Evolutionary conservation across 2,329 filamentous ascomycete species (phyloP).

Genomic region (Trichothecium roseum): DNA sequence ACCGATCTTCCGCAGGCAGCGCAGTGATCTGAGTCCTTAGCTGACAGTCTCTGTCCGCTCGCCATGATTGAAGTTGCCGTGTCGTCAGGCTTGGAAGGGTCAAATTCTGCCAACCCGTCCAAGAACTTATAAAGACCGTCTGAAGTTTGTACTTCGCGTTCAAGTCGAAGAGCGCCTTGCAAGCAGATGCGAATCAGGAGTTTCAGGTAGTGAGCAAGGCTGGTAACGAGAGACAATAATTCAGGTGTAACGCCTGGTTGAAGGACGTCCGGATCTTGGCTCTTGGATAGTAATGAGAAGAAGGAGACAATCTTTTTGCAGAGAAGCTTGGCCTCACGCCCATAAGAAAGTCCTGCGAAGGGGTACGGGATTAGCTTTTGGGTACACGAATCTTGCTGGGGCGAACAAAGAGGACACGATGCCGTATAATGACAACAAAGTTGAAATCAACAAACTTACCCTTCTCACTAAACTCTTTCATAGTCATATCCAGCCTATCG

Average conservation of each 20-base stretch:
- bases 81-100: constrained; percentile 63
- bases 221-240: constrained; percentile 92
- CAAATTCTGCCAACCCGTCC: constrained; percentile 74
- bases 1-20: constrained; percentile 73
- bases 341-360: constrained; percentile 67
- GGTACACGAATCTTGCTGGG: not conserved
- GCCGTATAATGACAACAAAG: not conserved
- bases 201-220: constrained; percentile 93
- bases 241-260: constrained; percentile 96
- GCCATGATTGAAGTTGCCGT: constrained; percentile 54
- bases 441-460: constrained; percentile 38
- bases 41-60: constrained; percentile 56
- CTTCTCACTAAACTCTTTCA: constrained; percentile 62
- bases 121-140: constrained; percentile 76
- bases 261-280: constrained; percentile 79
- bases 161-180: constrained; percentile 83
- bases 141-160: constrained; percentile 67
- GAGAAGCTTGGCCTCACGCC: constrained; percentile 93
- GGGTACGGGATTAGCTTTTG: constrained; percentile 1
- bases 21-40: constrained; percentile 78
- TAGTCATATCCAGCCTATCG: constrained; percentile 69
- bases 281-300: constrained; percentile 89
- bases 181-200: constrained; percentile 94
- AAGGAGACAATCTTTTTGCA: constrained; percentile 99
- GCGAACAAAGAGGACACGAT: not conserved